Conservation (phyloP, 805 yeast species). For the Saccharomycopsis malanga region DNA sequence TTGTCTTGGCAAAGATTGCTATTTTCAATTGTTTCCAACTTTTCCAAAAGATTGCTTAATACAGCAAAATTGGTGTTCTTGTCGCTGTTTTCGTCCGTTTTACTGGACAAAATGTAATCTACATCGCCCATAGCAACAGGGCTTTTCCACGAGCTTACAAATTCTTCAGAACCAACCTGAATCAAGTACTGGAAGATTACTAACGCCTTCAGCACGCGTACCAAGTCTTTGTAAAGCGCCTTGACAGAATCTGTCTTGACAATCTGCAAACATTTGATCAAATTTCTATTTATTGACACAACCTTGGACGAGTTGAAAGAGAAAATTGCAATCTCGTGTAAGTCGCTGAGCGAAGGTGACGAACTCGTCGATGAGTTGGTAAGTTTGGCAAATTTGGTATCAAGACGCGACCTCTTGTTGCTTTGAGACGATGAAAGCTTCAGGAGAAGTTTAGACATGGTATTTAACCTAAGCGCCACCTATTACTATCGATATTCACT, state of each 20-base stretch:
- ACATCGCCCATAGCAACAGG: neutral
- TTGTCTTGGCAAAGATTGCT: conserved; percentile 19
- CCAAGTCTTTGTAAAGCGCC: conserved; percentile 7
- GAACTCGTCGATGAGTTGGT: conserved; percentile 12
- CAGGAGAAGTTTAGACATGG: conserved; percentile 17
- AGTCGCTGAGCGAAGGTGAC: conserved; percentile 19
- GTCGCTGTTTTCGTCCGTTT: neutral
- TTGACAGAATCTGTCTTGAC: conserved; percentile 17
- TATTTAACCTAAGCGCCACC: no score
- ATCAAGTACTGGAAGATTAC: conserved; percentile 20
- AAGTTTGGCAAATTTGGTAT: conserved; percentile 11
- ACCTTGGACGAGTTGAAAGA: conserved; percentile 13
- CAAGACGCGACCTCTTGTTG: conserved; percentile 10
- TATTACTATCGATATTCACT: no score
- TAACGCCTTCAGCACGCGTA: conserved; percentile 16
- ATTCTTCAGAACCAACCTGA: conserved; percentile 22
- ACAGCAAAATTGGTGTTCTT: conserved; percentile 7
- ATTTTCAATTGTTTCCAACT: conserved; percentile 17
- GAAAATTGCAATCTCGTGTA: conserved; percentile 21
- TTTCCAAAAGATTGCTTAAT: conserved; percentile 7
- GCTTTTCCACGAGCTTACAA: conserved; percentile 15
- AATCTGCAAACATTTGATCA: conserved; percentile 15
- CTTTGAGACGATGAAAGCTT: conserved; percentile 7
- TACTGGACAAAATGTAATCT: neutral
- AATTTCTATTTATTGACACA: conserved; percentile 9